Conservation (phyloP, 345 rosid species). For the Brassica cretica region DNA sequence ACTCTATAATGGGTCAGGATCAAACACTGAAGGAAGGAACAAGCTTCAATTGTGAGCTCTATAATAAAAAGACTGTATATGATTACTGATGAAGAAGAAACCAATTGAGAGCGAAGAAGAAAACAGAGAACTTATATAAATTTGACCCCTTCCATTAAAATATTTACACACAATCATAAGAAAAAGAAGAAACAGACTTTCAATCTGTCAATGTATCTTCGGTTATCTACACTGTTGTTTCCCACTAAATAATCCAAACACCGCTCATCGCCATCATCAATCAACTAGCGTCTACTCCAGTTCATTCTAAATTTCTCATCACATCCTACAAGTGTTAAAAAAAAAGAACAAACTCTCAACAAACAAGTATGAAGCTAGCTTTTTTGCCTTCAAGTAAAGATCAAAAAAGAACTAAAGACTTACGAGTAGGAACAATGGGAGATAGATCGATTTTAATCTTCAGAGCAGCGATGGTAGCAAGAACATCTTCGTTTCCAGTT, state of each 20-base stretch:
- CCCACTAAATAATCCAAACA: background rate
- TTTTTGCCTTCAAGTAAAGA: background rate
- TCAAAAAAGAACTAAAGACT: background rate
- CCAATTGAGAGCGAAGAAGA: no score
- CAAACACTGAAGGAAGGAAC: background rate
- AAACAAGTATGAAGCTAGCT: background rate
- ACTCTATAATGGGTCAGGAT: background rate
- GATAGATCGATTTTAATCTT: background rate
- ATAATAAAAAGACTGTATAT: no score
- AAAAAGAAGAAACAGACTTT: background rate
- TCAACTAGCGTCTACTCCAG: conserved; percentile 9
- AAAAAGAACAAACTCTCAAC: background rate
- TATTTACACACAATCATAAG: conserved; percentile 13
- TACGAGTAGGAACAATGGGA: background rate
- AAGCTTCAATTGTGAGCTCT: background rate
- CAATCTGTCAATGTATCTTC: conserved; percentile 21
- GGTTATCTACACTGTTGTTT: background rate
- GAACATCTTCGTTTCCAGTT: background rate
- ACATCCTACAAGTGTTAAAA: background rate
- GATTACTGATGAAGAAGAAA: no score
- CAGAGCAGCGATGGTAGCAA: background rate
- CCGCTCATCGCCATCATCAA: background rate
- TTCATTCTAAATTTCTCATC: background rate
- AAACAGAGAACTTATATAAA: background rate
- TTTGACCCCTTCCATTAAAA: background rate